Evolutionary conservation across 1,139 yeast species (phyloP), one percentile per base, ranked within the genome.

Genomic region (Taphrina communis): DNA sequence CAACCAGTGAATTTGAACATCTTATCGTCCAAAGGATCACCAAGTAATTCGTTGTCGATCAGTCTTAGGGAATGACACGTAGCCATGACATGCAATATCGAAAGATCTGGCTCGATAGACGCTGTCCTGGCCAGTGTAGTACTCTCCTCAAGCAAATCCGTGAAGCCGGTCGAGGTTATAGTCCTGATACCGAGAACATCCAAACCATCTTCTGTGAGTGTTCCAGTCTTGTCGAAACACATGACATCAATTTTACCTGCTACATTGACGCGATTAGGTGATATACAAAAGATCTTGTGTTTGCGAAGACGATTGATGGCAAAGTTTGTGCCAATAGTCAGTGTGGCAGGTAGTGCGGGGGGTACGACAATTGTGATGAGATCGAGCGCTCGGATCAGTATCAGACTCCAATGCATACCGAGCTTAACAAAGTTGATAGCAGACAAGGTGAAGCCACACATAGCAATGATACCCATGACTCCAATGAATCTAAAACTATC

Each of bases 151-250:
- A 71, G 42, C 3, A 72, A 57, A 9, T 52, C 66, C 7, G 70
- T 86, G 72, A 84, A 86, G 70, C 83, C 83, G 57, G 83, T 81
- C 1, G 63, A 68, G 6, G 74, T 73, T 11, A 85, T 83, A 6
- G 88, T 79, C 75, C 90, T 96, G 17, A 93, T 86, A 2, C 99
- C 99, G 75, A 92, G 82, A 6, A 95, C 91, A 77, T 93, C 98
- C 62, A 94, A 81, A 0, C 98, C 99, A 77, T 94, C 99, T 76
- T 94, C 99, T 0, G 99, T 94, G 73, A 94, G 81, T 0, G 99
- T 94, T 0, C 99, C 99, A 0, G 99, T 94, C 77, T 94, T 94
- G 79, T 94, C 99, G 78, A 95, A 94, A 75, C 97, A 91, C 76
- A 92, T 82, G 1, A 90, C 86, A 76, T 94, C 98, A 38, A 95